Conservation (phyloP, 140 eudicot genomes). For the Anethum foeniculum region DNA sequence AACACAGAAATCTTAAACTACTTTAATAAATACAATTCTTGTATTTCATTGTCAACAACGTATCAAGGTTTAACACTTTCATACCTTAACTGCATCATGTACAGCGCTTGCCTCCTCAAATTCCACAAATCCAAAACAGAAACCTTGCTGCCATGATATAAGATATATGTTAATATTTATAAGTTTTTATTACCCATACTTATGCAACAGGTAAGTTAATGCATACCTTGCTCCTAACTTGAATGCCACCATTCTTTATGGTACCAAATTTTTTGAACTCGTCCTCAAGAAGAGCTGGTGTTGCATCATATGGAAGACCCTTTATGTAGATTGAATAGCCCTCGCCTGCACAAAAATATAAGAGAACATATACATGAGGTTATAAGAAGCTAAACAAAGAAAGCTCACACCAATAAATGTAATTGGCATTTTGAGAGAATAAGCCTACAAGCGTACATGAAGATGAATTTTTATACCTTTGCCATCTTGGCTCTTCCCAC, state of each 20-base stretch:
- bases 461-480: constrained; percentile 45
- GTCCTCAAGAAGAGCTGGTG: constrained; percentile 53
- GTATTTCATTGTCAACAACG: not conserved
- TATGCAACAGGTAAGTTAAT: not conserved
- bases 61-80: constrained; percentile 2
- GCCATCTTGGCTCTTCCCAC: constrained; percentile 50
- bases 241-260: constrained; percentile 71
- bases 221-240: constrained; percentile 71
- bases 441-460: not conserved
- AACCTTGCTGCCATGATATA: constrained; percentile 55
- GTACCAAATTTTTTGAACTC: constrained; percentile 73
- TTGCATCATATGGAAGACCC: constrained; percentile 64
- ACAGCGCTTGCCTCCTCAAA: constrained; percentile 68
- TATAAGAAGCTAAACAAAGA: not conserved
- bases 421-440: not conserved
- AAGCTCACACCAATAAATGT: not conserved
- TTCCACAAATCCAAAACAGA: constrained; percentile 92
- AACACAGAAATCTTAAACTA: not conserved
- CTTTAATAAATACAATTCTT: not conserved
- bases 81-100: constrained; percentile 81
- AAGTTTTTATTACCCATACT: constrained; percentile 1
- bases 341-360: constrained; percentile 39
- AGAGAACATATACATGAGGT: not conserved
- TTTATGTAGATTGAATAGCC: constrained; percentile 70
- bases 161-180: constrained; percentile 1